Percentiles rank a stretch among this genome's conserved stretches.
Conservation (phyloP, 1,284 basidiomycete genomes). For the Trametes pubescens region DNA sequence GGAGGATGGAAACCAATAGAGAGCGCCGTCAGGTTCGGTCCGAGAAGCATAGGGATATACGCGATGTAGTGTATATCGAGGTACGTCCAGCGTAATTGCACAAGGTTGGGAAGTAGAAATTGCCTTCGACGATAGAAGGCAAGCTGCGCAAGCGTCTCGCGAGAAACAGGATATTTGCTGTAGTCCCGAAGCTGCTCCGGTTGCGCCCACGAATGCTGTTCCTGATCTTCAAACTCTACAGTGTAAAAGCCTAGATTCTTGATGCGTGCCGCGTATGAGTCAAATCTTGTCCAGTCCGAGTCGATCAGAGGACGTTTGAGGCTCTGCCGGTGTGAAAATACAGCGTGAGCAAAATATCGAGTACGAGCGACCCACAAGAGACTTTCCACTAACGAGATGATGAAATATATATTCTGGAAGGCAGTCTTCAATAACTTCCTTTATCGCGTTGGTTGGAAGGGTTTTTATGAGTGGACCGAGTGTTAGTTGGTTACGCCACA, state of each 20-base stretch:
- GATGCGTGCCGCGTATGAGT: constrained; percentile 4
- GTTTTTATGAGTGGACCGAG: neutral
- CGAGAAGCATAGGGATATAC: neutral
- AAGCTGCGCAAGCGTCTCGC: neutral
- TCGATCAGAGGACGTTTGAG: neutral
- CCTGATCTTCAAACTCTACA: neutral
- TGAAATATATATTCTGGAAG: neutral
- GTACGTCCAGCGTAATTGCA: neutral
- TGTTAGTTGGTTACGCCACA: neutral
- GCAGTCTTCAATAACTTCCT: too few species aligned
- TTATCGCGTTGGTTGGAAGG: neutral
- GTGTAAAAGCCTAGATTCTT: neutral
- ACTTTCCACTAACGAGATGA: neutral
- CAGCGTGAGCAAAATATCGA: neutral
- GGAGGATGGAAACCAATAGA: constrained; percentile 2
- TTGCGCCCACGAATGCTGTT: neutral
- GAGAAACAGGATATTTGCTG: neutral
- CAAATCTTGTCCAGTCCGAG: constrained; percentile 8
- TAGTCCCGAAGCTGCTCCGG: too few species aligned
- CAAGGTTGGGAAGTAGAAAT: neutral
- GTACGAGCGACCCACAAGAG: neutral
- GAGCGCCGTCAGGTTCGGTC: neutral
- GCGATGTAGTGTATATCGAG: neutral
- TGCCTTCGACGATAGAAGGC: neutral
- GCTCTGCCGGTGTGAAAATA: neutral